Percentiles rank a stretch among this genome's conserved stretches.
Evolutionary conservation across 306 rosid species (phyloP).

Genomic region (Sechiopsis laciniata): DNA sequence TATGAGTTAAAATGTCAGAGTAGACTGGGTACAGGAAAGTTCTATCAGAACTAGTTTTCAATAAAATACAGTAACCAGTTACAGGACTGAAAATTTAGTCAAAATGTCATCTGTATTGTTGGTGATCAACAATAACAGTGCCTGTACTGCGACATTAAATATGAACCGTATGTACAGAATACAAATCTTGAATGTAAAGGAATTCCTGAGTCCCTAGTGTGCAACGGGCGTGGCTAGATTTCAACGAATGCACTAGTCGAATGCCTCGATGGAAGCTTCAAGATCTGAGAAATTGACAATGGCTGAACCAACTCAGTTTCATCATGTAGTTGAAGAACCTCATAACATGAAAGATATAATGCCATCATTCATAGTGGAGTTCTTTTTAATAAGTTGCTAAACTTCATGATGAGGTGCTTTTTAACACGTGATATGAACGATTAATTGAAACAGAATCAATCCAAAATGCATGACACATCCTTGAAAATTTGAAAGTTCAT

Average conservation of each 20-base stretch:
- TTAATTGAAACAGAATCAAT: neutral
- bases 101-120: neutral
- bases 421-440: neutral
- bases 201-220: neutral
- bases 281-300: conserved; percentile 8
- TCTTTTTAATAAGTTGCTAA: neutral
- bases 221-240: neutral
- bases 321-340: neutral
- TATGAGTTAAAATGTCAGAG: too few relatives aligned
- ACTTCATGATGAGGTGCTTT: neutral
- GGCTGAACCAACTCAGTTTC: neutral
- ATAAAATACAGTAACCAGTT: neutral
- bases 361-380: neutral
- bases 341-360: neutral
- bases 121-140: neutral
- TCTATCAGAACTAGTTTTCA: conserved; percentile 9
- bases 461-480: neutral
- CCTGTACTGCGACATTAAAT: conserved; percentile 22
- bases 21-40: neutral
- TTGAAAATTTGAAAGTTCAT: neutral
- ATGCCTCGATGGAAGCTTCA: neutral
- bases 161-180: conserved; percentile 43
- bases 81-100: conserved; percentile 9
- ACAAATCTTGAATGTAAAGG: conserved; percentile 28
- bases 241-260: neutral